Conservation (phyloP, 345 rosid species). For the Laguncularia racemosa region DNA sequence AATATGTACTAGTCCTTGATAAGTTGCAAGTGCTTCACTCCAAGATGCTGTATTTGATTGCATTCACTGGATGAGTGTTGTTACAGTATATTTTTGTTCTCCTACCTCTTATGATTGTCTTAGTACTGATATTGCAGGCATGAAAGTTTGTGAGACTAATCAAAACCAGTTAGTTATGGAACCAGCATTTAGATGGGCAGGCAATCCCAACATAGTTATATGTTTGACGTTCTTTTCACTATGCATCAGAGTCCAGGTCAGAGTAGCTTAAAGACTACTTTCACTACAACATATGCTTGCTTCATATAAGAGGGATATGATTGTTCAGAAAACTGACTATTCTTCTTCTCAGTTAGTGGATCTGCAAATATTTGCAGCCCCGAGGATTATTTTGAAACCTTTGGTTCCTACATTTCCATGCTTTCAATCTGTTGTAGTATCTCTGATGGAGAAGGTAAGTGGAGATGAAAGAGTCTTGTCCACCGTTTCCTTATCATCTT, state of each 20-base stretch:
- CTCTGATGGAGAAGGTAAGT: slow-evolving; percentile 42
- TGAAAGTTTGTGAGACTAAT: slow-evolving; percentile 33
- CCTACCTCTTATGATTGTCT: neutral
- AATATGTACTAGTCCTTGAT: too few species aligned
- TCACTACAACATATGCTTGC: neutral
- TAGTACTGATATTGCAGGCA: slow-evolving; percentile 19
- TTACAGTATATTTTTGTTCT: neutral
- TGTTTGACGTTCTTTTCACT: slow-evolving; percentile 23
- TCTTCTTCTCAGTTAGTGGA: slow-evolving; percentile 30
- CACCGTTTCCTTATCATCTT: neutral
- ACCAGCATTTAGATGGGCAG: slow-evolving; percentile 39
- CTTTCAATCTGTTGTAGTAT: slow-evolving; percentile 22
- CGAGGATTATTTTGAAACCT: slow-evolving; percentile 37
- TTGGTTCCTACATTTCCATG: slow-evolving; percentile 51
- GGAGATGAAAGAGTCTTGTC: neutral
- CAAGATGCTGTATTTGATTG: too few species aligned
- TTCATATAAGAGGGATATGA: neutral
- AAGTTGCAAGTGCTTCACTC: too few species aligned
- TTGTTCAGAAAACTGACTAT: neutral
- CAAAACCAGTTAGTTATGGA: slow-evolving; percentile 38
- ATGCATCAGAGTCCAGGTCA: slow-evolving; percentile 35
- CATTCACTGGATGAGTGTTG: too few species aligned
- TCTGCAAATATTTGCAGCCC: slow-evolving; percentile 27
- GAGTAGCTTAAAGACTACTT: slow-evolving; percentile 7
- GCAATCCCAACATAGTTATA: slow-evolving; percentile 43